Evolutionary conservation across 352 stramenopile species (phyloP), one percentile per base, ranked within the genome.

Genomic region (Peronospora farinosa): DNA sequence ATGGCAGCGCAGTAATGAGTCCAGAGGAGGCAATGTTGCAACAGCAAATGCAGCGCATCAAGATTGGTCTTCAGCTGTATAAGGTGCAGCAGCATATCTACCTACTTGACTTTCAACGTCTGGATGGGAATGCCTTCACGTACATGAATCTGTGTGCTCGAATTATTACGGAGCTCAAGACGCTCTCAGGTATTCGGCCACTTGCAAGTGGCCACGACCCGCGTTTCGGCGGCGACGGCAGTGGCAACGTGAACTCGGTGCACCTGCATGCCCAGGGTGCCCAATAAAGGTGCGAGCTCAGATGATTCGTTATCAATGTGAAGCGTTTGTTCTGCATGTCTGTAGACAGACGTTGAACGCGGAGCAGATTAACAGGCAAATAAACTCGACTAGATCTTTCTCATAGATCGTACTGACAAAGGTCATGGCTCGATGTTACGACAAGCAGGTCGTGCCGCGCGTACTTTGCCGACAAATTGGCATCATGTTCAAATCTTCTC

Each of bases 121-220:
- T 95, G 37, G 86, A 96, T 40, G 96, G 97, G 27, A 97, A 98
- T 72, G 92, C 91, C 42, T 99, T 98, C 70, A 98, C 90, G 32
- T 99, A 99, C 74, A 99, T 99, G 96, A 98, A 96, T 51, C 73
- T 99, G 8, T 99, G 95, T 68, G 96, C 95, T 21, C 96, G 96
- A 40, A 98, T 99, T 61, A 99, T 99, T 64, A 98, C 95, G 25
- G 95, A 99, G 69, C 80, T 99, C 28, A 99, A 99, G 79, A 98
- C 92, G 15, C 77, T 99, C 9, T 89, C 77, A 5, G 79, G 78
- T 15, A 77, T 84, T 37, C 76, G 81, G 37, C 74, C 80, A 27
- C 55, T 82, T 4, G 63, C 69, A 0, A 77, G 49, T 54, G 65
- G 72, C 40, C 59, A 74, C 17, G 77, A 86, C 40, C 60, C 65